Evolutionary conservation across 2,329 filamentous ascomycete species (phyloP).

Genomic region (Colletotrichum noveboracense): DNA sequence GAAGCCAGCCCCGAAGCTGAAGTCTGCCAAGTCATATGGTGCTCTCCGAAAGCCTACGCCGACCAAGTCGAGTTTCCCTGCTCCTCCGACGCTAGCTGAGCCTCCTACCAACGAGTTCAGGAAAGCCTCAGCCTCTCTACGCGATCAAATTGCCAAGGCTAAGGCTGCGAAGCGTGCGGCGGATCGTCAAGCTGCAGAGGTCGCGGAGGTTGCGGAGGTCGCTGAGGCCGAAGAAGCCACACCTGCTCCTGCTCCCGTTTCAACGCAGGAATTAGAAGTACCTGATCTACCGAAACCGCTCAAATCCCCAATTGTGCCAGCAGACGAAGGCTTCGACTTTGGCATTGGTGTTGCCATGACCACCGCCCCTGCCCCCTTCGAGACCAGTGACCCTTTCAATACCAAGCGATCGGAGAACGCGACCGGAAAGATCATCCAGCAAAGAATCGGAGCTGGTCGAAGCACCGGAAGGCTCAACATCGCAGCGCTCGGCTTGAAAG

Average conservation of each 20-base stretch:
- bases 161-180: constrained; percentile 77
- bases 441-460: constrained; percentile 75
- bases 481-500: constrained; percentile 78
- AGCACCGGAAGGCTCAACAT: constrained; percentile 87
- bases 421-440: constrained; percentile 71
- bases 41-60: constrained; percentile 2
- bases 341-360: constrained; percentile 34
- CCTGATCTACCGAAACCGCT: background rate
- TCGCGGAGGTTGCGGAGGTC: constrained; percentile 6
- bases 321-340: constrained; percentile 52
- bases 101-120: constrained; percentile 24
- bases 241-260: background rate
- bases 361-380: constrained; percentile 1
- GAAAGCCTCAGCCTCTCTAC: constrained; percentile 80
- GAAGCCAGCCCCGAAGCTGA: constrained; percentile 4
- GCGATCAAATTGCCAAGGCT: constrained; percentile 92
- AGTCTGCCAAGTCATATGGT: constrained; percentile 12
- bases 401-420: constrained; percentile 62
- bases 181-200: constrained; percentile 34
- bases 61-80: background rate
- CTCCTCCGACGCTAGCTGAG: constrained; percentile 21
- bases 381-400: constrained; percentile 70
- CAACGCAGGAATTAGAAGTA: background rate
- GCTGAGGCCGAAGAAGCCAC: background rate
- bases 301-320: constrained; percentile 46